Evolutionary conservation across 2,329 filamentous ascomycete genomes (phyloP).

Genomic region (Ophiostoma triangulosporum): DNA sequence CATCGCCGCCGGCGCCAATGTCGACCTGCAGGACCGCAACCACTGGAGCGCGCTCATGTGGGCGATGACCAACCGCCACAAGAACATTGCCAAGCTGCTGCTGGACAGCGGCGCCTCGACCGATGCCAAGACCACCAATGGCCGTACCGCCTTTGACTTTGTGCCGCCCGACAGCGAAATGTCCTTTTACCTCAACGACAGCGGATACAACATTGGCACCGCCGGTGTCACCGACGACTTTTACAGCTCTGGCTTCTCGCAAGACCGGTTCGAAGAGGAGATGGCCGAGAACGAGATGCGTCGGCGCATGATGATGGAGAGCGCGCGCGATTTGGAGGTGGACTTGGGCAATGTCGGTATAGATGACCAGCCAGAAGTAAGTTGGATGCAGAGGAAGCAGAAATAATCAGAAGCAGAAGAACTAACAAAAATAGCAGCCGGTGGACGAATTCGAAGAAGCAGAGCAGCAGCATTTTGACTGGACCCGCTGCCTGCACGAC

Average conservation of each 20-base stretch:
- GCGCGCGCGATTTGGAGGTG: constrained; percentile 89
- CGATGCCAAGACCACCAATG: constrained; percentile 87
- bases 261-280: constrained; percentile 92
- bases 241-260: constrained; percentile 80
- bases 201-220: constrained; percentile 78
- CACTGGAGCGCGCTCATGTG: constrained; percentile 98
- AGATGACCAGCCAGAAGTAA: constrained; percentile 85
- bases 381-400: constrained; percentile 16
- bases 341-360: constrained; percentile 91
- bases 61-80: constrained; percentile 98
- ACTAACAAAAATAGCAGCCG: constrained; percentile 28
- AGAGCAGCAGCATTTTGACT: constrained; percentile 88
- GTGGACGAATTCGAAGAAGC: constrained; percentile 65
- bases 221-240: constrained; percentile 78
- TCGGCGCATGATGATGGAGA: constrained; percentile 98
- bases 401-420: constrained; percentile 16
- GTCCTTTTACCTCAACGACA: constrained; percentile 87
- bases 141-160: constrained; percentile 90
- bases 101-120: constrained; percentile 91
- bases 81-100: constrained; percentile 83
- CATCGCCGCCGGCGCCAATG: constrained; percentile 71
- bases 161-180: constrained; percentile 92
- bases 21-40: constrained; percentile 89
- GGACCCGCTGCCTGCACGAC: constrained; percentile 86
- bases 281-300: constrained; percentile 94